A percentile compares a stretch with the other conserved stretches of the same genome.
Evolutionary conservation across 495 filamentous ascomycete species (phyloP).

Genomic region (Apodospora peruviana): DNA sequence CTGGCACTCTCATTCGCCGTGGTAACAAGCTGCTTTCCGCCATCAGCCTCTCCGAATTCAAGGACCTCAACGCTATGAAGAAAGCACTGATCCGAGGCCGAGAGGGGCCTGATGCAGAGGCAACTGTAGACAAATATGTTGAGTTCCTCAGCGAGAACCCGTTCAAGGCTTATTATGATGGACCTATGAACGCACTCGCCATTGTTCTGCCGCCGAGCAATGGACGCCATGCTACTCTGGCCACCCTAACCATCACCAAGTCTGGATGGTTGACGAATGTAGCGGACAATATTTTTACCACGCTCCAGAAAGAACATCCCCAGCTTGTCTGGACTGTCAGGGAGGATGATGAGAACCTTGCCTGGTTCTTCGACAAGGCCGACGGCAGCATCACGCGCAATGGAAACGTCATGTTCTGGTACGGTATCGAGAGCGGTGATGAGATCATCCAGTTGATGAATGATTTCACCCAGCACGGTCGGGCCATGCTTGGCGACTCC

Average conservation of each 20-base stretch:
- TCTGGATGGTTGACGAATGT: conserved; percentile 93
- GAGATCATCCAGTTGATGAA: conserved; percentile 83
- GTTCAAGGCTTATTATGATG: conserved; percentile 94
- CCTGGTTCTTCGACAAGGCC: conserved; percentile 98
- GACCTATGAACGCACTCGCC: conserved; percentile 93
- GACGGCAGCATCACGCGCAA: conserved; percentile 82
- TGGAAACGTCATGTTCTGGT: conserved; percentile 95
- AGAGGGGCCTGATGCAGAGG: conserved; percentile 74
- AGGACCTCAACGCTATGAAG: conserved; percentile 70
- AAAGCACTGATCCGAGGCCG: conserved; percentile 79
- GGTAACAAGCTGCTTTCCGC: conserved; percentile 85
- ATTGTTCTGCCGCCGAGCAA: conserved; percentile 72
- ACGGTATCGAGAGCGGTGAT: conserved; percentile 78
- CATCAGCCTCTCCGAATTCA: conserved; percentile 69
- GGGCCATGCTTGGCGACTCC: conserved; percentile 84
- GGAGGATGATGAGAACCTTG: conserved; percentile 93
- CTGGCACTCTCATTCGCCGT: conserved; percentile 88
- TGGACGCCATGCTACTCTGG: conserved; percentile 64
- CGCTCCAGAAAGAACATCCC: conserved; percentile 86
- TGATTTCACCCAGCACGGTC: conserved; percentile 78
- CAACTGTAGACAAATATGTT: conserved; percentile 82
- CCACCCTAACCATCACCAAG: conserved; percentile 93
- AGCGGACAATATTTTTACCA: conserved; percentile 93
- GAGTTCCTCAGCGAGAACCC: conserved; percentile 66
- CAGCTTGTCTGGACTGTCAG: conserved; percentile 96